These are phyloP conservation scores for Paecilomyces formosus DNA, from an alignment of 2,329 filamentous ascomycete genomes.

Conservation along the genomic window DNA sequence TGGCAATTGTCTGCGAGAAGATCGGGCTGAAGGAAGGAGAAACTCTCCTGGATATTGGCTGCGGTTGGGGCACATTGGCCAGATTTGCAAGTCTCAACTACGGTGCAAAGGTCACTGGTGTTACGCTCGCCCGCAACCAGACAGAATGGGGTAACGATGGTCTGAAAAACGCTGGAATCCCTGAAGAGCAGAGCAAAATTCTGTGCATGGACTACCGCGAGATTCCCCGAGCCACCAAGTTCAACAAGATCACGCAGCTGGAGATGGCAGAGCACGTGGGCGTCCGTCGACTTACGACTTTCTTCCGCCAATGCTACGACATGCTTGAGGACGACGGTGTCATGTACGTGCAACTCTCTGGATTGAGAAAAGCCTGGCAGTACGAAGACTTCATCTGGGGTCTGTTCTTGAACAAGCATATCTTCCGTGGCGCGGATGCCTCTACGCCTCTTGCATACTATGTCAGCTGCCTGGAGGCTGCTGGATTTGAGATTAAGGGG, in stretches of 20 bases:
- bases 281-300: conserved; percentile 74
- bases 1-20: conserved; percentile 93
- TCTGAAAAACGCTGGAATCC: conserved; percentile 70
- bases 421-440: conserved; percentile 95
- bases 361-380: conserved; percentile 90
- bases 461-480: conserved; percentile 73
- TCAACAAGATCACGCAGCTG: conserved; percentile 93
- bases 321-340: conserved; percentile 96
- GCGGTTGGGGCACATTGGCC: conserved; percentile 94
- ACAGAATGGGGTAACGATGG: conserved; percentile 93
- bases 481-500: conserved; percentile 82
- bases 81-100: conserved; percentile 91
- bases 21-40: conserved; percentile 77
- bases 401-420: conserved; percentile 99
- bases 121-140: conserved; percentile 93
- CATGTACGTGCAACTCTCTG: conserved; percentile 93
- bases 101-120: conserved; percentile 74
- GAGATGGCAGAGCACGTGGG: conserved; percentile 99
- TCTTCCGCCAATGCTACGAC: conserved; percentile 79
- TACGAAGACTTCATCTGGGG: conserved; percentile 98
- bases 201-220: conserved; percentile 97
- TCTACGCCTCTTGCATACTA: conserved; percentile 88
- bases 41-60: conserved; percentile 85
- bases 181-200: conserved; percentile 83
- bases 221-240: conserved; percentile 71